Base-by-base conservation (phyloP, 805 yeast genomes). In the Jamesozyma spencerorum region DNA sequence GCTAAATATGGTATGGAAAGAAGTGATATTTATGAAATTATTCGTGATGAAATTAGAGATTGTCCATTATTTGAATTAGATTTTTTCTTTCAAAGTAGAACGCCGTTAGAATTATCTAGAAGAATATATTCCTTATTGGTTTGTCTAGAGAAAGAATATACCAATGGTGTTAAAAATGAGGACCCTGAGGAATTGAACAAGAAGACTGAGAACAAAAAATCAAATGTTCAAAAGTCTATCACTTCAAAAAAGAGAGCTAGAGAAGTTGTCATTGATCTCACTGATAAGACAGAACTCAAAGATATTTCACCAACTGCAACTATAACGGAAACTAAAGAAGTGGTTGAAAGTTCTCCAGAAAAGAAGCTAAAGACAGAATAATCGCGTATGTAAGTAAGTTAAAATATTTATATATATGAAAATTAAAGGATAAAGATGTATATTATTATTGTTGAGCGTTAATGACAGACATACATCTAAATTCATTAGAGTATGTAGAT, bases 401-500 rank as follows among this genome's bases (percentile, higher is more conserved):
- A 31, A n/a, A 14, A 35, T 10, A 17, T 14, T 26, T n/a, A 17
- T 8, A 19, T 8, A n/a, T 13, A 15, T 34, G 29, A n/a, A 6
- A 30, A n/a, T 10, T 8, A 10, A 10, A 30, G n/a, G 32, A 30
- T 13, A 10, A 30, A 24, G 27, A 28, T 11, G n/a, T 28, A 8
- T 11, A 4, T 17, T 31, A n/a, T 41, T 35, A 44, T 38, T 54
- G 58, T 42, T 77, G 81, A 10, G 18, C 81, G 41, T 80, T 71
- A 20, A 84, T 75, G 17, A 86, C 88, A 46, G 95, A 85, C 77
- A 90, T 78, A 59, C 96, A 87, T 63, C 82, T 86, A 73, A 87
- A 92, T 54, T 84, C 85, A 52, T 83, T 84, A 43, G 81, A 74
- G 57, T 83, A 85, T 28, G 85, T 77, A 18, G 95, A 74, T 62